Base-by-base conservation (phyloP, 306 rosid genomes). In the Begonia fuchsioides region DNA sequence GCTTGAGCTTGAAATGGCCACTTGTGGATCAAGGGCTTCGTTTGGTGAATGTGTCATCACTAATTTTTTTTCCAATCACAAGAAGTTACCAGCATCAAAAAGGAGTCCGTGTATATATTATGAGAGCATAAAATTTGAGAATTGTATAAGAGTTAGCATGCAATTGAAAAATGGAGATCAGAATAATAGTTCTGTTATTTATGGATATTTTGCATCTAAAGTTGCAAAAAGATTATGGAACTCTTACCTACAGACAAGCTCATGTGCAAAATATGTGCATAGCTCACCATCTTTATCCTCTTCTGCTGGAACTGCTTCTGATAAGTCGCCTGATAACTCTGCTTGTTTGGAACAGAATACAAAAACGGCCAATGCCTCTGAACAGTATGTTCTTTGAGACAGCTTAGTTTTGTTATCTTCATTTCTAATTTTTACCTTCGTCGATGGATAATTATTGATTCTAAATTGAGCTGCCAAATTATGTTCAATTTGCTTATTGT, bases 301-400 rank as follows among this genome's bases (percentile, higher is more conserved):
- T 53, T 70, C 87, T 62, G 68, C 73, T 45, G 83, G 93, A 19
- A 76, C 92, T 48, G 94, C 85, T 52, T 76, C 73, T 11, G 87
- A 82, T 32, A 74, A 73, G 59, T 82, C 86, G 11, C 68, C 75
- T 38, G 96, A 92, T 62, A 73, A 75, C 54, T 72, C 93, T 54
- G 66, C 72, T 44, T 62, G 67, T 2, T 94, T 73, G 73, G 96
- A 77, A 52, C 86, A 71, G 58, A 74, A 17, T 50, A 56, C 68
- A 3, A 61, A 64, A 50, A 71, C 81, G 47, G 53, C 79, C n/a
- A 86, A 82, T 63, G 79, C 92, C 71, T 53, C 83, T 43, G 73
- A 79, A 58, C 70, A 53, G 96, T 92, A 73, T 69, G 94, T 79
- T 65, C 15, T 41, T 19, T 26, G 35, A 26, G 35, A 8, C 35